These are phyloP conservation scores for Asterella californica DNA, from an alignment of 225 moss, liverwort and hornwort genomes.

Conservation along the genomic window DNA sequence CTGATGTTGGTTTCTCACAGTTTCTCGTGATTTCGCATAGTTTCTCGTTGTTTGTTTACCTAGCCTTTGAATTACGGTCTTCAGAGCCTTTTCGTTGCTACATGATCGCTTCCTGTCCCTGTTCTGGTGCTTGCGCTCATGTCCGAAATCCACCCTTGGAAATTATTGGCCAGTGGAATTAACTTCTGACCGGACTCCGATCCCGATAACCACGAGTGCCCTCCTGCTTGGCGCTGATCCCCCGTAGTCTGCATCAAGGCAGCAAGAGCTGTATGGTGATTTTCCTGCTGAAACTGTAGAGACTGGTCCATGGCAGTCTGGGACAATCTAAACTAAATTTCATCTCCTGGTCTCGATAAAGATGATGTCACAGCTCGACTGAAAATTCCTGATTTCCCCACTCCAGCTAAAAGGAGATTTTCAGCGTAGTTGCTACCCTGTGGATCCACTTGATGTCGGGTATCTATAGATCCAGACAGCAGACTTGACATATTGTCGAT, in stretches of 20 bases:
- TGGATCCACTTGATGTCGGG: slow-evolving; percentile 14
- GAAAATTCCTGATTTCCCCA: slow-evolving; percentile 14
- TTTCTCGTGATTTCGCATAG: no score
- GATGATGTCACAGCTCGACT: slow-evolving; percentile 18
- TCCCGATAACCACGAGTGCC: slow-evolving; percentile 27
- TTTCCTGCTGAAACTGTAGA: slow-evolving; percentile 27
- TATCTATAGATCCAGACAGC: slow-evolving; percentile 16
- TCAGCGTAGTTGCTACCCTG: slow-evolving; percentile 17
- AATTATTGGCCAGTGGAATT: slow-evolving; percentile 29
- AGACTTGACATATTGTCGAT: not conserved
- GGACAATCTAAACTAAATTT: slow-evolving; percentile 15
- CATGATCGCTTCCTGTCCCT: slow-evolving; percentile 14
- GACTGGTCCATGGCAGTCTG: slow-evolving; percentile 8
- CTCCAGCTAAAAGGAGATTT: slow-evolving; percentile 1
- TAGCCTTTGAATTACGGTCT: no score
- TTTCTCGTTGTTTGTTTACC: no score
- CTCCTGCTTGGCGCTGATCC: slow-evolving; percentile 28
- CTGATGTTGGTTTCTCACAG: no score
- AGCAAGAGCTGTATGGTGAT: slow-evolving; percentile 19
- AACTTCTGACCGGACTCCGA: slow-evolving; percentile 26
- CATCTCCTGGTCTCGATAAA: slow-evolving; percentile 17
- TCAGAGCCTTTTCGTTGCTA: not conserved
- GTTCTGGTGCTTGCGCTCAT: slow-evolving; percentile 17
- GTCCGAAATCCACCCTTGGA: slow-evolving; percentile 42
- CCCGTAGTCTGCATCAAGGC: slow-evolving; percentile 23